Evolutionary conservation across 139 green algal species (phyloP), one percentile per base, ranked within the genome.

Genomic region (Trebouxia sp.): DNA sequence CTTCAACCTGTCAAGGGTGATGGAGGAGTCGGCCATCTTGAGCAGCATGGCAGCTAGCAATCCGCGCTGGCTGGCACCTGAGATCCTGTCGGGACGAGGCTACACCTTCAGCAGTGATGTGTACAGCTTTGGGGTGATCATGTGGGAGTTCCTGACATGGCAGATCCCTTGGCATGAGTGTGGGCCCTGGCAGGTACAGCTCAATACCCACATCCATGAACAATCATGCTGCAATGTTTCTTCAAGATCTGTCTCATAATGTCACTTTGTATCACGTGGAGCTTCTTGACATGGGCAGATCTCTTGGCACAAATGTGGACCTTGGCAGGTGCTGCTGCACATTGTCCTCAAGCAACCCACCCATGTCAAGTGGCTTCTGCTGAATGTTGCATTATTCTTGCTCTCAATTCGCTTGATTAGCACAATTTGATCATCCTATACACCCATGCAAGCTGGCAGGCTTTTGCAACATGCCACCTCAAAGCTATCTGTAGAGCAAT

Each of bases 91-190:
- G 9, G 89, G 88, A 10, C 76, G 78, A 20, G 74, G 74, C 24
- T 87, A 90, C 65, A 86, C 70, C 56, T 82, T 83, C 42, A 70
- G 82, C 55, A 83, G 80, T 26, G 89, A 93, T 79, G 86, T 93
- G 28, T 93, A 92, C 77, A 83, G 80, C 38, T 93, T 90, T 70
- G 89, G 83, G 42, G 82, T 92, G 55, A 85, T 90, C 72, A 82
- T 92, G 83, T 92, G 88, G 87, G 87, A 92, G 65, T 62, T 97
- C 85, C 81, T 97, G 42, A 97, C 94, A 26, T 97, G 92, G 94
- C 86, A 93, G 80, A 87, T 95, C 83, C 94, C 94, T 6, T 97
- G 92, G 84, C 80, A 86, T 45, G 58, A 83, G 37, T 83, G 75
- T 51, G 86, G 86, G 43, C 85, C 89, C 37, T 93, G 89, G 88